These are phyloP conservation scores for Physcia stellaris DNA, from an alignment of 495 filamentous ascomycete species.

Conservation along the genomic window DNA sequence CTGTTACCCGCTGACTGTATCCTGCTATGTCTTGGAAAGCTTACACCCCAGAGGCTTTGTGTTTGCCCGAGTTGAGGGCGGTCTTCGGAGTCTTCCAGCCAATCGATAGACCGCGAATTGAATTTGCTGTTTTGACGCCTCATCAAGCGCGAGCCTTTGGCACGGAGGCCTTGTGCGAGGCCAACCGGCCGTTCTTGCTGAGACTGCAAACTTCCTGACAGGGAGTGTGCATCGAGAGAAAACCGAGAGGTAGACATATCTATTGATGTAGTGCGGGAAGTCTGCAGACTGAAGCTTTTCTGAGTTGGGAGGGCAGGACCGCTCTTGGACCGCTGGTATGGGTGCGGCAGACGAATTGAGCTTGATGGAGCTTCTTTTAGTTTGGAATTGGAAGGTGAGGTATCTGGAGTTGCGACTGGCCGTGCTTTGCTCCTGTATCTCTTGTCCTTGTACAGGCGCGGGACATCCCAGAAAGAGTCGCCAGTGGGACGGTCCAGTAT, in stretches of 20 bases:
- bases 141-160: conserved; percentile 37
- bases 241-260: neutral
- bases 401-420: too few species aligned
- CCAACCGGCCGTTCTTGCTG: conserved; percentile 18
- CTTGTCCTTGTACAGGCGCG: too few species aligned
- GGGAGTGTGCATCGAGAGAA: conserved; percentile 1
- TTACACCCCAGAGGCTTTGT: conserved; percentile 3
- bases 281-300: conserved; percentile 4
- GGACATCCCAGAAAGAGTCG: too few species aligned
- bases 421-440: too few species aligned
- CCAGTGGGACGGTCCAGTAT: too few species aligned
- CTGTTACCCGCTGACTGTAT: conserved; percentile 2
- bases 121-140: conserved; percentile 39
- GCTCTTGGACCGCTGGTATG: conserved; percentile 1
- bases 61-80: conserved; percentile 24
- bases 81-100: conserved; percentile 31
- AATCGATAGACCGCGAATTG: conserved; percentile 22
- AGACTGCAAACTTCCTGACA: too few species aligned
- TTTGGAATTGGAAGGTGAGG: too few species aligned
- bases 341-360: neutral
- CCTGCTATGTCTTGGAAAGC: conserved; percentile 2
- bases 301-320: conserved; percentile 5
- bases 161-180: conserved; percentile 29
- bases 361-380: too few species aligned
- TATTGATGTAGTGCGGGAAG: neutral